Conservation (phyloP, 768 basidiomycete species). For the Mycena galopus region DNA sequence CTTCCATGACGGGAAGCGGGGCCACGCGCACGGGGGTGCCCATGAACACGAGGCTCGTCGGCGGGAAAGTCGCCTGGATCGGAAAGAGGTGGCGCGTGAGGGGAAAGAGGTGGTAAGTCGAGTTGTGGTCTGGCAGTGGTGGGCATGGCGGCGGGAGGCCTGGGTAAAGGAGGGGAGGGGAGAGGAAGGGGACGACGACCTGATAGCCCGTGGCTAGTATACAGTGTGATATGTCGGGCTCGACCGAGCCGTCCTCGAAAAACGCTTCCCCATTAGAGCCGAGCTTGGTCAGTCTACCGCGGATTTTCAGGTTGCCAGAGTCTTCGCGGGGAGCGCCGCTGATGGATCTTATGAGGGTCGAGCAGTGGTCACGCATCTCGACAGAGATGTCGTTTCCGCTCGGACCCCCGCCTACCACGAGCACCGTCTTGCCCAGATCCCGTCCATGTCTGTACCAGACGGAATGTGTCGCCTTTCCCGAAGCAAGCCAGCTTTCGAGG, state of each 20-base stretch:
- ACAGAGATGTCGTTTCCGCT: conserved; percentile 77
- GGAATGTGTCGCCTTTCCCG: conserved; percentile 71
- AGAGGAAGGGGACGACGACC: conserved; percentile 73
- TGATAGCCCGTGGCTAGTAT: conserved; percentile 86
- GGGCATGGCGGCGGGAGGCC: conserved; percentile 59
- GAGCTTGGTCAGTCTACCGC: conserved; percentile 59
- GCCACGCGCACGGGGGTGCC: conserved; percentile 70
- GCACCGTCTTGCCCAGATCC: conserved; percentile 56
- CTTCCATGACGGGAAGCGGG: conserved; percentile 85
- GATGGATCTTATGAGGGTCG: conserved; percentile 69
- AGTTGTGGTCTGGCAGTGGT: conserved; percentile 69
- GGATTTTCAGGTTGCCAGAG: conserved; percentile 51
- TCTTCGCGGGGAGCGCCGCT: conserved; percentile 51
- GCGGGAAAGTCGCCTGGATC: conserved; percentile 58
- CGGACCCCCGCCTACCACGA: conserved; percentile 68
- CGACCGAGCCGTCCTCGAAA: conserved; percentile 71
- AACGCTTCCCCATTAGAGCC: conserved; percentile 58
- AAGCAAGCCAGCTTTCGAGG: conserved; percentile 66
- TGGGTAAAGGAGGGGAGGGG: conserved; percentile 47
- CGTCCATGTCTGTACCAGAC: conserved; percentile 73
- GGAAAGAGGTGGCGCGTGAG: conserved; percentile 81
- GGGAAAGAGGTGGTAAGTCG: conserved; percentile 76
- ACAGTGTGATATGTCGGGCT: conserved; percentile 69
- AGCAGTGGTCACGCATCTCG: conserved; percentile 64
- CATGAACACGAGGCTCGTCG: conserved; percentile 72